Evolutionary conservation across 805 yeast genomes (phyloP).

Genomic region (Cyberlindnera xylosilytica): DNA sequence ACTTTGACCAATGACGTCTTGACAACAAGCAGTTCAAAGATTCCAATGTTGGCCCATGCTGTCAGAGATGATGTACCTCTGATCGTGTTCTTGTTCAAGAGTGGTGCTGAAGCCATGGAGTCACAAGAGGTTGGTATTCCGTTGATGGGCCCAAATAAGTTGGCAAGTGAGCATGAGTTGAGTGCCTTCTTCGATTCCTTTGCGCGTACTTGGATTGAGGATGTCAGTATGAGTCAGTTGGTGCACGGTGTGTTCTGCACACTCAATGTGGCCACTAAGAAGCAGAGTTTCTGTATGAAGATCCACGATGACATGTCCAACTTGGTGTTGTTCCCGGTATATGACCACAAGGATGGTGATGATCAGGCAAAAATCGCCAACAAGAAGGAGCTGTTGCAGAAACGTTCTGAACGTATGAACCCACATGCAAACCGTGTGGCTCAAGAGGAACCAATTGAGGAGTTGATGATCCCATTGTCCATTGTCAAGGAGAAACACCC

Average conservation of each 20-base stretch:
- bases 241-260: slow-evolving; percentile 44
- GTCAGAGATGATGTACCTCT: slow-evolving; percentile 30
- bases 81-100: slow-evolving; percentile 36
- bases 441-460: slow-evolving; percentile 3
- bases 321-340: slow-evolving; percentile 30
- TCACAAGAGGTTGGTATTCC: slow-evolving; percentile 16
- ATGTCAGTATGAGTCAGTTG: slow-evolving; percentile 31
- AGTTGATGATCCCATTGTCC: slow-evolving; percentile 14
- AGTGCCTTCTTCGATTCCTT: slow-evolving; percentile 38
- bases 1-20: slow-evolving; percentile 12
- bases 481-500: slow-evolving; percentile 6
- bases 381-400: neutral
- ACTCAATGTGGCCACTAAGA: slow-evolving; percentile 21
- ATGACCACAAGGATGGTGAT: slow-evolving; percentile 6
- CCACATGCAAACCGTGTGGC: slow-evolving; percentile 2
- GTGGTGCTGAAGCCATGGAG: slow-evolving; percentile 16
- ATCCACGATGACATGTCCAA: slow-evolving; percentile 32
- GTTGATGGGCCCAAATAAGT: slow-evolving; percentile 8
- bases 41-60: slow-evolving; percentile 31
- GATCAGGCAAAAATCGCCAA: neutral
- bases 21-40: slow-evolving; percentile 5
- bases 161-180: slow-evolving; percentile 7
- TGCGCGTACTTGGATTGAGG: slow-evolving; percentile 39
- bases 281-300: slow-evolving; percentile 38
- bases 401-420: slow-evolving; percentile 4